Evolutionary conservation across 2,329 filamentous ascomycete species (phyloP).

Genomic region (Chaetomiaceae sp.): DNA sequence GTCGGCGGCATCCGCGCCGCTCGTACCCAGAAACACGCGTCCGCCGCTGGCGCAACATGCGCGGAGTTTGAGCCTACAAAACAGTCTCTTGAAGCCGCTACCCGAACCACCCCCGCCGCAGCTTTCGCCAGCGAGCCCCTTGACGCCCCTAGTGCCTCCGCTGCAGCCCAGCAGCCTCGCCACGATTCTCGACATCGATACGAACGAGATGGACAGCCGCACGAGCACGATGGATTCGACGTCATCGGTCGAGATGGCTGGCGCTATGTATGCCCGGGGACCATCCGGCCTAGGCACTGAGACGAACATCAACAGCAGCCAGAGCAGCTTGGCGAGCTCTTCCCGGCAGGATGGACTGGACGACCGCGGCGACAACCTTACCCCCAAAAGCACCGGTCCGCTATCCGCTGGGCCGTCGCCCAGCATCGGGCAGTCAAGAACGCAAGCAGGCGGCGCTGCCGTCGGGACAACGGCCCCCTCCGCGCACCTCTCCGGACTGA

Average conservation of each 20-base stretch:
- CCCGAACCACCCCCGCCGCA: constrained; percentile 43
- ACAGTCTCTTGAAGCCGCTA: constrained; percentile 53
- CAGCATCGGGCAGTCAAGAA: constrained; percentile 37
- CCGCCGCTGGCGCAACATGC: constrained; percentile 40
- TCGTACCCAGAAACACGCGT: constrained; percentile 18
- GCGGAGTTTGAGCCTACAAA: constrained; percentile 47
- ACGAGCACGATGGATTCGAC: constrained; percentile 46
- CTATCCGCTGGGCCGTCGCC: constrained; percentile 53
- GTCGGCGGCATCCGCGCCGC: constrained; percentile 26
- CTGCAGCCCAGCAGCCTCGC: constrained; percentile 27
- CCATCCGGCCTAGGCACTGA: constrained; percentile 29
- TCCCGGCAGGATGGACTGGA: constrained; percentile 41
- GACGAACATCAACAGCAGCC: constrained; percentile 39
- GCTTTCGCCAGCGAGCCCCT: constrained; percentile 31
- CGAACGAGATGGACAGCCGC: constrained; percentile 33
- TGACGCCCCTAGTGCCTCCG: constrained; percentile 27
- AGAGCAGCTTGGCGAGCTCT: constrained; percentile 40
- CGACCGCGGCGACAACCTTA: constrained; percentile 42
- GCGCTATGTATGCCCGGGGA: constrained; percentile 22
- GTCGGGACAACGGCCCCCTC: constrained; percentile 44
- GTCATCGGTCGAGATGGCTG: constrained; percentile 23
- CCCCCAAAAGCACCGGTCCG: constrained; percentile 48
- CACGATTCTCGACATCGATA: constrained; percentile 32
- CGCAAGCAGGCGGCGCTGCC: constrained; percentile 31
- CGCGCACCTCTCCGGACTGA: constrained; percentile 57